Conservation (phyloP, 2,329 filamentous ascomycete genomes). For the Venturia asperata region DNA sequence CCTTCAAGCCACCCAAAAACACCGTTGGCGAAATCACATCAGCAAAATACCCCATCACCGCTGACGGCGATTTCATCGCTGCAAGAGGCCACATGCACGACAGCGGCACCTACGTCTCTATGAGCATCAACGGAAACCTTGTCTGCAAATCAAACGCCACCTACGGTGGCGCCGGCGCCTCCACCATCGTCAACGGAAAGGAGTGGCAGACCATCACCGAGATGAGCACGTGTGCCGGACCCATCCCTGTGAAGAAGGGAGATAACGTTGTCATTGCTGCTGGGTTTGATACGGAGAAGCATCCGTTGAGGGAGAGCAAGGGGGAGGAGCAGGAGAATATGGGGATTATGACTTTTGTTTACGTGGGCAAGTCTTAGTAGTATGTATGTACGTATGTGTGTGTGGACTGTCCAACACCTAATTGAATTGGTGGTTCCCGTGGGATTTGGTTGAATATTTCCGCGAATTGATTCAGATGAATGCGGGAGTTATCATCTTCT, state of each 20-base stretch:
- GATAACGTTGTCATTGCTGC: background rate
- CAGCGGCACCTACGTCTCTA: background rate
- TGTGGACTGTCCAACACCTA: too few relatives aligned
- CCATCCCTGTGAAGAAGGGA: slow-evolving; percentile 2
- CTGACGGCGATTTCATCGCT: background rate
- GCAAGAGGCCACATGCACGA: slow-evolving; percentile 8
- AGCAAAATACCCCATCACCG: background rate
- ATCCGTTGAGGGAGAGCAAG: slow-evolving; percentile 1
- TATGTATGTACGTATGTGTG: too few relatives aligned
- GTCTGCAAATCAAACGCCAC: background rate
- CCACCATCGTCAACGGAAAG: background rate
- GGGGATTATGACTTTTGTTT: slow-evolving; percentile 18
- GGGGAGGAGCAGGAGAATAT: slow-evolving; percentile 16
- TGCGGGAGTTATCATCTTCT: background rate
- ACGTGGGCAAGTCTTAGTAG: background rate
- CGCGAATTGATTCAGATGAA: background rate
- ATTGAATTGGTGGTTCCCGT: background rate
- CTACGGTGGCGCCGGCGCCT: background rate
- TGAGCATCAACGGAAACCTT: background rate
- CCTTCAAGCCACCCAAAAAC: slow-evolving; percentile 1
- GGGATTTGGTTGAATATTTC: too few relatives aligned
- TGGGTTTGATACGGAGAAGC: background rate
- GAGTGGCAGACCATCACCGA: slow-evolving; percentile 5
- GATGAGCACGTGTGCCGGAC: background rate
- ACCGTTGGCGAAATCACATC: background rate